A percentile compares a stretch with the other conserved stretches of the same genome.
Evolutionary conservation across 495 filamentous ascomycete genomes (phyloP).

Genomic region (Neurospora sp.): DNA sequence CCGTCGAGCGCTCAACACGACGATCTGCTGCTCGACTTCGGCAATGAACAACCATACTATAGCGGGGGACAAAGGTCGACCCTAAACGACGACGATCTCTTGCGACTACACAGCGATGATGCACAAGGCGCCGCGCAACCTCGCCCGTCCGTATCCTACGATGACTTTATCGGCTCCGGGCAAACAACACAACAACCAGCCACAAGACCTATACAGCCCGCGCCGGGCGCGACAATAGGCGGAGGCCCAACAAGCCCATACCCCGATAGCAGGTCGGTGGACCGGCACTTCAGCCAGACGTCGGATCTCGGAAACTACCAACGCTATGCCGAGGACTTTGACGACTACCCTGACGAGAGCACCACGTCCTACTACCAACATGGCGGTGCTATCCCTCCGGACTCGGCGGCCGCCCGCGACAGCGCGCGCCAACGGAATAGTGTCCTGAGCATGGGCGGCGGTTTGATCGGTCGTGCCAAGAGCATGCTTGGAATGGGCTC

Average conservation of each 20-base stretch:
- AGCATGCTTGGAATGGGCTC: conserved; percentile 78
- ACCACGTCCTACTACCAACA: conserved; percentile 53
- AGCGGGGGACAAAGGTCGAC: conserved; percentile 60
- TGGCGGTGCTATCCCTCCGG: conserved; percentile 41
- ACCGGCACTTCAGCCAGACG: conserved; percentile 66
- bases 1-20: conserved; percentile 48
- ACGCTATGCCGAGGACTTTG: conserved; percentile 76
- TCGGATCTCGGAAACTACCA: conserved; percentile 79
- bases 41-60: conserved; percentile 58
- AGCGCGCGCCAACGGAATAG: conserved; percentile 69
- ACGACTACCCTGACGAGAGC: conserved; percentile 66
- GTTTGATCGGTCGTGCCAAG: conserved; percentile 76
- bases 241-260: conserved; percentile 40
- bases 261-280: conserved; percentile 30
- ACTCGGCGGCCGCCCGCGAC: conserved; percentile 38
- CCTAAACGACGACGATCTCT: conserved; percentile 66
- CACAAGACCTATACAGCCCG: conserved; percentile 16
- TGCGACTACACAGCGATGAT: conserved; percentile 58
- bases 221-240: conserved; percentile 19
- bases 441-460: conserved; percentile 75
- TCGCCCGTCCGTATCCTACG: conserved; percentile 85
- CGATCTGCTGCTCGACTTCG: conserved; percentile 65
- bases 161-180: conserved; percentile 74
- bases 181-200: conserved; percentile 13
- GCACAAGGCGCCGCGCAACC: conserved; percentile 47